Conservation (phyloP, 2,329 filamentous ascomycete species). For the Fusarium caatingaense region DNA sequence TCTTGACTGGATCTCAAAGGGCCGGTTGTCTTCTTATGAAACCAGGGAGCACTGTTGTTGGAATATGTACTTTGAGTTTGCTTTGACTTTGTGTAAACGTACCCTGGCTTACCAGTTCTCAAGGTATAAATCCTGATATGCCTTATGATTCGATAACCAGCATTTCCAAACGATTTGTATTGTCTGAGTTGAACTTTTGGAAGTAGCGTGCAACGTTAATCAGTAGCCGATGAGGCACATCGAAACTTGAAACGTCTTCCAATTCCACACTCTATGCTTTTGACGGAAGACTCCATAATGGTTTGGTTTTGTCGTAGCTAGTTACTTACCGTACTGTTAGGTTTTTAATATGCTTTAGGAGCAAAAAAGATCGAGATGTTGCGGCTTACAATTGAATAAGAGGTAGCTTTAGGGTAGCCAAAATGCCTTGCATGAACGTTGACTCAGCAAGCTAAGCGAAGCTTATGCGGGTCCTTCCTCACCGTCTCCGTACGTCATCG, state of each 20-base stretch:
- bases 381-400: background rate
- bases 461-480: conserved; percentile 25
- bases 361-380: background rate
- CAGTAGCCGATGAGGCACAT: background rate
- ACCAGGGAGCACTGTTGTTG: conserved; percentile 3
- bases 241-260: background rate
- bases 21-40: background rate
- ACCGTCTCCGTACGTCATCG: conserved; percentile 33
- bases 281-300: background rate
- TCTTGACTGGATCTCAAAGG: background rate
- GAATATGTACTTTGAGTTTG: background rate
- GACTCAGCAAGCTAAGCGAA: conserved; percentile 9
- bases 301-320: rapidly evolving
- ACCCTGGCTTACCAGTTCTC: background rate
- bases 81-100: background rate
- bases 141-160: background rate
- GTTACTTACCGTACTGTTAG: background rate
- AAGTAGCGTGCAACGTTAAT: background rate
- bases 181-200: rapidly evolving
- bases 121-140: background rate
- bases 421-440: background rate
- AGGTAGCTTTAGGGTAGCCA: background rate
- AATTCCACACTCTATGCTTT: background rate
- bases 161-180: background rate
- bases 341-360: background rate